Conservation (phyloP, 2,329 filamentous ascomycete species). For the Paecilomyces fulvus region DNA sequence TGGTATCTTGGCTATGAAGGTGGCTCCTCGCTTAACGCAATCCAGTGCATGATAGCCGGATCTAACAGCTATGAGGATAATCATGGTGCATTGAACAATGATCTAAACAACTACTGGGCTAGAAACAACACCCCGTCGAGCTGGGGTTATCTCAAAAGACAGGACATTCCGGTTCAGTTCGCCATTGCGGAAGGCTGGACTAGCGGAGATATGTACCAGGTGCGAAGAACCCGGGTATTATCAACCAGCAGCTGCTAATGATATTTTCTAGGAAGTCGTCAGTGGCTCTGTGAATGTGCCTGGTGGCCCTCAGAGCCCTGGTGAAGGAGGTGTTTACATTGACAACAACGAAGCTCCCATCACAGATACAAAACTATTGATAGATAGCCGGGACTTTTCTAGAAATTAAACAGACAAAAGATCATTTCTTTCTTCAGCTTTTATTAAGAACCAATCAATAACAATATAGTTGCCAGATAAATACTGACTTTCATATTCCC, state of each 20-base stretch:
- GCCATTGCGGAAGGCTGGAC: slow-evolving; percentile 48
- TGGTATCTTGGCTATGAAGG: slow-evolving; percentile 50
- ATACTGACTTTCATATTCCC: too few species aligned
- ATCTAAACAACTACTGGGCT: slow-evolving; percentile 47
- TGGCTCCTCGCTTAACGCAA: slow-evolving; percentile 42
- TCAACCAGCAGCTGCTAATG: not conserved
- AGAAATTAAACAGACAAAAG: too few species aligned
- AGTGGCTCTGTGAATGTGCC: slow-evolving; percentile 46
- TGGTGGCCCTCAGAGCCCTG: slow-evolving; percentile 35
- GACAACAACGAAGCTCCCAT: slow-evolving; percentile 46
- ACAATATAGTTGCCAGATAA: too few species aligned
- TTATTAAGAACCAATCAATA: too few species aligned
- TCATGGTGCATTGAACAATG: slow-evolving; percentile 44
- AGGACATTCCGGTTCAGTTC: slow-evolving; percentile 48
- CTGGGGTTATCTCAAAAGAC: slow-evolving; percentile 44
- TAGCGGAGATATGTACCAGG: slow-evolving; percentile 49
- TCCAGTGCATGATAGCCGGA: slow-evolving; percentile 47
- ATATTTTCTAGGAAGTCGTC: slow-evolving; percentile 35
- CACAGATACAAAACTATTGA: too few species aligned
- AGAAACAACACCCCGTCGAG: slow-evolving; percentile 46
- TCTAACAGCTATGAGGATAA: slow-evolving; percentile 46
- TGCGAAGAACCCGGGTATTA: slow-evolving; percentile 4
- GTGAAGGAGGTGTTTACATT: slow-evolving; percentile 40
- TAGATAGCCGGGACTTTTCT: too few species aligned
- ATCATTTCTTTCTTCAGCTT: too few species aligned